Conservation (phyloP, 2,329 filamentous ascomycete species). For the Colletotrichum theobromicola region DNA sequence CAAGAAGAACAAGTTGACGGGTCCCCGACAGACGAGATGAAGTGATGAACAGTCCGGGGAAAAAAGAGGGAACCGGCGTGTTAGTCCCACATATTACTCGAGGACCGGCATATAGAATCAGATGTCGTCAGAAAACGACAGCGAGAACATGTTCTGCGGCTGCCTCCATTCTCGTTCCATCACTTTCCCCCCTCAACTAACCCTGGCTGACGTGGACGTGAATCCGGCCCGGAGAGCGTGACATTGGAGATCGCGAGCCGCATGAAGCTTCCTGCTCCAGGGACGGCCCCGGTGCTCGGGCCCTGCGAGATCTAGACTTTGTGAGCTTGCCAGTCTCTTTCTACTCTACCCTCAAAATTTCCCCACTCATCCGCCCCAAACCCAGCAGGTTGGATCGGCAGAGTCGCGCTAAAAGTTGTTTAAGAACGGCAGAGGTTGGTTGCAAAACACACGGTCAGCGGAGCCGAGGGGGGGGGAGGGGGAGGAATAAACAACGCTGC, state of each 20-base stretch:
- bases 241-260: neutral
- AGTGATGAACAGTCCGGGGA: neutral
- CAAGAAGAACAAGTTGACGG: neutral
- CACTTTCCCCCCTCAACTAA: neutral
- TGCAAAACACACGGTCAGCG: neutral
- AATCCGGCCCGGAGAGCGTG: constrained; percentile 1
- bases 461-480: neutral
- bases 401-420: neutral
- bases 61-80: neutral
- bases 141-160: neutral
- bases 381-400: neutral
- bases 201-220: neutral
- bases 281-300: neutral
- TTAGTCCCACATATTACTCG: neutral
- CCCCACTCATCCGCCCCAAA: neutral
- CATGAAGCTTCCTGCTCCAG: neutral
- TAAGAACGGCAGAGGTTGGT: neutral
- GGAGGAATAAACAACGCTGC: neutral
- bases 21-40: neutral
- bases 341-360: neutral
- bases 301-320: neutral
- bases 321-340: neutral
- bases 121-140: neutral
- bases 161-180: too few relatives aligned
- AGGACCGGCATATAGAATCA: neutral